Evolutionary conservation across 257 asterid genomes (phyloP).

Genomic region (Solanum raphanifolium): DNA sequence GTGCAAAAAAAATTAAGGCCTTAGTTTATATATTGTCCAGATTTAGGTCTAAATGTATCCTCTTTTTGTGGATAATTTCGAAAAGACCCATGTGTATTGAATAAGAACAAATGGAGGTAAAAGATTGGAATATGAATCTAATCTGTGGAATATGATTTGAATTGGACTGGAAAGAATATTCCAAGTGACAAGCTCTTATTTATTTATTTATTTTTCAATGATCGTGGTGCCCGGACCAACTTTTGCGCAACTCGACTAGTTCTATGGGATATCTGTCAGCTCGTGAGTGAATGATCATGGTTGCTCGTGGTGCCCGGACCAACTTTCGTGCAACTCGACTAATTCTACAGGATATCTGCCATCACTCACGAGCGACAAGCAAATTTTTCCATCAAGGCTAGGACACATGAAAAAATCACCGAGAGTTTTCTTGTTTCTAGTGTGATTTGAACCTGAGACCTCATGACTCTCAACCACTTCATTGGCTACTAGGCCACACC

Average conservation of each 20-base stretch:
- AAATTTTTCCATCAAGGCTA: background rate
- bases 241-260: background rate
- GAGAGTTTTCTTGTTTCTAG: background rate
- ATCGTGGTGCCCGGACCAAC: background rate
- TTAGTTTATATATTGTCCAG: background rate
- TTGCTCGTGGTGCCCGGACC: background rate
- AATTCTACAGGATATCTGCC: background rate
- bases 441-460: background rate
- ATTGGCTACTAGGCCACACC: background rate
- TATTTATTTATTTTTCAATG: background rate
- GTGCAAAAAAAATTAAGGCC: background rate
- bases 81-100: background rate
- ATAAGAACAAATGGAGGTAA: background rate
- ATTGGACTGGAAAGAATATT: background rate
- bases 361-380: fast-evolving
- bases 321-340: background rate
- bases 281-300: too few species aligned
- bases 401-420: background rate
- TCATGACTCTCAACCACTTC: background rate
- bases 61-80: background rate
- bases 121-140: background rate
- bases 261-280: background rate
- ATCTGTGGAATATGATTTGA: background rate
- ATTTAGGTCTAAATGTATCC: background rate
- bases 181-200: background rate